Base-by-base conservation (phyloP, 257 asterid species). In the Craterostigma plantagineum region DNA sequence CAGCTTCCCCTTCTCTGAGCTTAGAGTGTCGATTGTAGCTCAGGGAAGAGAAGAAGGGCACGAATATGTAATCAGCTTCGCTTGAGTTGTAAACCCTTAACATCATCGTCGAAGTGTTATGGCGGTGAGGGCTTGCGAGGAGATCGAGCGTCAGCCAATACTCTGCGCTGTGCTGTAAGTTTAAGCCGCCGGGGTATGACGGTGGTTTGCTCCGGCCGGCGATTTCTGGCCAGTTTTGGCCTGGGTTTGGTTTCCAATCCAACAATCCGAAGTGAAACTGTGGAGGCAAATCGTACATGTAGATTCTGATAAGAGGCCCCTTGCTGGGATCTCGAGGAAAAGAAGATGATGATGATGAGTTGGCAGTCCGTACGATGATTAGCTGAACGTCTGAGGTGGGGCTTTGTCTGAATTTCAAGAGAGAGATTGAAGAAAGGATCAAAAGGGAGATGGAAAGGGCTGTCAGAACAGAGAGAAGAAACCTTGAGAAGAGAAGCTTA, bases 121-220 rank as follows among this genome's bases (percentile, higher is more conserved):
- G 3, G 68, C 69, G 42, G 56, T 54, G 70, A 0, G 79, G 69
- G 39, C 81, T 55, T 27, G 45, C 48, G 30, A 75, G 65, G 38
- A 75, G 75, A 43, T 75, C 81, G 35, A 71, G 68, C 1, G 81
- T 65, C 11, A 75, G 77, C 81, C 81, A 75, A 45, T 75, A 71
- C 50, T 75, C 86, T 7, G 62, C 60, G 43, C 77, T 75, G 30
- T 72, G 82, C 60, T 76, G 87, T 30, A 72, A 52, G 48, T 72
- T 76, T 45, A 76, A 56, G 11, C 86, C 81, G 49, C 81, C 81
- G 0, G 81, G 86, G 49, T 75, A 75, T 1, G 63, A 14, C 12
- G 86, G 86, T 4, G 64, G 33, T 33, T 48, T 43, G 39, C 37
- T 56, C 10, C 55, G 55, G 8, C 54, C 45, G 58, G 49, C 34